These are phyloP conservation scores for Allium cepa DNA, from an alignment of 106 monocot species.

Conservation along the genomic window DNA sequence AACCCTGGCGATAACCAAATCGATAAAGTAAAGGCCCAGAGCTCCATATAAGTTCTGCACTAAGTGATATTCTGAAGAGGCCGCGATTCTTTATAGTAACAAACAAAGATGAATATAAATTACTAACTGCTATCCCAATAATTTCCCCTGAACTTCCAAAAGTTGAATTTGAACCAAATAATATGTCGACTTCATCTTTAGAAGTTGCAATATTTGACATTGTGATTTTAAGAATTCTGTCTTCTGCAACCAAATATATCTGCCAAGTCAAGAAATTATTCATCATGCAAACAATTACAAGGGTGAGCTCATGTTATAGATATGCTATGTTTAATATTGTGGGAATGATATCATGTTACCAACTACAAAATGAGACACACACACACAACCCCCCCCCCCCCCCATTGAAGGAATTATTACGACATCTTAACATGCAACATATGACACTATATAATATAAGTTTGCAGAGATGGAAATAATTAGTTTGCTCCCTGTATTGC, in stretches of 20 bases:
- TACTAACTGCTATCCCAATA: constrained; percentile 61
- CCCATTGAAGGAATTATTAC: no score
- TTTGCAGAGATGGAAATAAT: no score
- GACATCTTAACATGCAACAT: background rate
- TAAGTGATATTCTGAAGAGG: constrained; percentile 57
- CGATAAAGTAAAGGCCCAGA: constrained; percentile 61
- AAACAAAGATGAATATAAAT: constrained; percentile 44
- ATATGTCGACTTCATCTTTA: constrained; percentile 26
- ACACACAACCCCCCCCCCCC: no score
- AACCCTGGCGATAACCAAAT: constrained; percentile 66
- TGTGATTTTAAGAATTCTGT: constrained; percentile 53
- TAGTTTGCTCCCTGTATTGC: no score
- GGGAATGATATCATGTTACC: no score
- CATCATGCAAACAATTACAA: background rate
- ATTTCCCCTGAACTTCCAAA: constrained; percentile 44
- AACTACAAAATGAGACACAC: no score
- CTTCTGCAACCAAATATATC: constrained; percentile 83
- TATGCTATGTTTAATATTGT: no score
- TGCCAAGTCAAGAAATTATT: constrained; percentile 15
- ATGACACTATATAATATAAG: background rate
- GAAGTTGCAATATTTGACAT: constrained; percentile 44
- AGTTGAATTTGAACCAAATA: constrained; percentile 51
- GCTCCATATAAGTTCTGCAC: constrained; percentile 65
- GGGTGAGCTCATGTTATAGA: background rate
- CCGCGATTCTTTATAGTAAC: constrained; percentile 53